These are phyloP conservation scores for Wickerhamomyces sp. DNA, from an alignment of 1,139 yeast species.

Conservation along the genomic window DNA sequence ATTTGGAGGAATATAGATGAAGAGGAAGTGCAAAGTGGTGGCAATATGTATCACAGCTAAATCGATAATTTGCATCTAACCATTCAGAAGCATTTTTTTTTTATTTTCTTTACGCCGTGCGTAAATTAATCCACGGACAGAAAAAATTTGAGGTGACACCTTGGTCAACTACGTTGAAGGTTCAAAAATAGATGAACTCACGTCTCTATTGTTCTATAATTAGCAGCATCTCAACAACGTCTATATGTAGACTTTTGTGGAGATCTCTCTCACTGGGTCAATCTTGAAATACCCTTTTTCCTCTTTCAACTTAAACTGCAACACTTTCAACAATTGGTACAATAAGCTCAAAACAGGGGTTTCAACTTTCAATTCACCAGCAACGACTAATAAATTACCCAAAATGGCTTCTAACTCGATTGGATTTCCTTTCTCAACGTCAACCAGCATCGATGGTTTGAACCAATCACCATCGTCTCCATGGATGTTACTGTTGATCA, in stretches of 20 bases:
- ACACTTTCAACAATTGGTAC: constrained; percentile 34
- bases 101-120: too few relatives aligned
- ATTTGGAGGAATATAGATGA: too few relatives aligned
- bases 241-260: neutral
- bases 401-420: constrained; percentile 52
- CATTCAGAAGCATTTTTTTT: too few relatives aligned
- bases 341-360: constrained; percentile 40
- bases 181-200: too few relatives aligned
- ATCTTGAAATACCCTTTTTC: constrained; percentile 27
- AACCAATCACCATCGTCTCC: constrained; percentile 51
- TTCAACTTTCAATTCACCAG: constrained; percentile 37
- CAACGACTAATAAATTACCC: constrained; percentile 47
- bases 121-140: too few relatives aligned
- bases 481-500: constrained; percentile 37
- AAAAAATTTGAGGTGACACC: too few relatives aligned
- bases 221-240: neutral
- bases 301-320: constrained; percentile 40
- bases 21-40: too few relatives aligned
- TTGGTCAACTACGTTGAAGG: too few relatives aligned
- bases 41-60: too few relatives aligned
- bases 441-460: constrained; percentile 55
- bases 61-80: too few relatives aligned
- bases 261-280: neutral
- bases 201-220: too few relatives aligned
- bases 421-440: constrained; percentile 44